Evolutionary conservation across 192 early-diverging fungal species (phyloP).

Genomic region (Coemansia sp.): DNA sequence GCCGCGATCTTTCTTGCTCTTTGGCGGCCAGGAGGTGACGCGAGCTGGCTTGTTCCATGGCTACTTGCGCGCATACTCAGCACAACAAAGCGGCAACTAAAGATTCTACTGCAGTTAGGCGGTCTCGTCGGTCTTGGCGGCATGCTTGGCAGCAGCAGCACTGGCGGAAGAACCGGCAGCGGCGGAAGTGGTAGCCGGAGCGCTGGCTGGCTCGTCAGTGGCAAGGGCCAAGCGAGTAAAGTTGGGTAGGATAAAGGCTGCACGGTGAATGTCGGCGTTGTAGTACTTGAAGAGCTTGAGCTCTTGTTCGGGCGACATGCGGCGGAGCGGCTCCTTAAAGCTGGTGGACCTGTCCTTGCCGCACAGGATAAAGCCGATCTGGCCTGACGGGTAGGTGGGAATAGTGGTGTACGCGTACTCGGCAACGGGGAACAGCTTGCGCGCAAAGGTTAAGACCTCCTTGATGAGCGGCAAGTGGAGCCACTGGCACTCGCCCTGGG

Average conservation of each 20-base stretch:
- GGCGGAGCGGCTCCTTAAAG: slow-evolving; percentile 73
- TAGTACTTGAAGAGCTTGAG: slow-evolving; percentile 84
- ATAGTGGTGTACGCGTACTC: slow-evolving; percentile 93
- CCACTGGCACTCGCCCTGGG: slow-evolving; percentile 99
- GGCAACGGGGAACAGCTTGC: slow-evolving; percentile 81
- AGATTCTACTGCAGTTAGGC: not conserved
- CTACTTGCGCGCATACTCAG: not conserved
- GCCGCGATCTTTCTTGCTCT: too few relatives aligned
- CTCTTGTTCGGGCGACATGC: slow-evolving; percentile 75
- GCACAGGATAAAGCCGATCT: slow-evolving; percentile 95
- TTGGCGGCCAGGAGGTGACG: too few relatives aligned
- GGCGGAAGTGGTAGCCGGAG: not conserved
- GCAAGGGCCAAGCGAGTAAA: slow-evolving; percentile 65
- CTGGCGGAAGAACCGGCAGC: not conserved
- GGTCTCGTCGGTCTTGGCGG: slow-evolving; percentile 1
- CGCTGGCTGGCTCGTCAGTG: not conserved
- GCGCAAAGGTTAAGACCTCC: slow-evolving; percentile 75
- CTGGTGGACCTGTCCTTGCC: slow-evolving; percentile 73
- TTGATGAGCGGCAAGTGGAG: slow-evolving; percentile 91
- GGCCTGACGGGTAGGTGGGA: slow-evolving; percentile 96
- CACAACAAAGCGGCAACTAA: not conserved
- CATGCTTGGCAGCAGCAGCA: not conserved
- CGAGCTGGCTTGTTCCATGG: too few relatives aligned
- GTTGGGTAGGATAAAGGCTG: slow-evolving; percentile 87
- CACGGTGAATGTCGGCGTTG: slow-evolving; percentile 87